A percentile compares a stretch with the other conserved stretches of the same genome.
Conservation (phyloP, 2,329 filamentous ascomycete genomes). For the Biscogniauxia mediterranea region DNA sequence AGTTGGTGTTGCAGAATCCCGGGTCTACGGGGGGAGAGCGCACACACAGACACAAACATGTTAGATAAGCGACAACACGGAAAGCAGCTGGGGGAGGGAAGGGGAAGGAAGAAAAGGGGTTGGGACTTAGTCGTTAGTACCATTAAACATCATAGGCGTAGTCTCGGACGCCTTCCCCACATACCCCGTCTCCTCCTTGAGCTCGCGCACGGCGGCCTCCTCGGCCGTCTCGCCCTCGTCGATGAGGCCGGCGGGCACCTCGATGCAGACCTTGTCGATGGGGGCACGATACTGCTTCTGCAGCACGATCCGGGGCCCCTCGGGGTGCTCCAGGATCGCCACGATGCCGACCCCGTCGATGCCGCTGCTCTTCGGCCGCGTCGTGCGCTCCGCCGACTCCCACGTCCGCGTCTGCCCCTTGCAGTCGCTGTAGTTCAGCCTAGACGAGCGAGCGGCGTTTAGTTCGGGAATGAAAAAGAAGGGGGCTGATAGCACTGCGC, state of each 20-base stretch:
- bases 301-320: slow-evolving; percentile 57
- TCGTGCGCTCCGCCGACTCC: slow-evolving; percentile 72
- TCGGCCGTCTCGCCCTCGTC: slow-evolving; percentile 62
- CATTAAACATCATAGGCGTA: slow-evolving; percentile 35
- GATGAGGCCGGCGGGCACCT: slow-evolving; percentile 63
- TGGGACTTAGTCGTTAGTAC: slow-evolving; percentile 17
- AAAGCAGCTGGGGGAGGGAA: too few species aligned
- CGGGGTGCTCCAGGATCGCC: slow-evolving; percentile 59
- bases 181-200: slow-evolving; percentile 67
- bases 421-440: slow-evolving; percentile 64
- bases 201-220: slow-evolving; percentile 60
- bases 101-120: not conserved
- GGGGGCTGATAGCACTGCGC: not conserved
- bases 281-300: slow-evolving; percentile 68
- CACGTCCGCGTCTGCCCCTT: slow-evolving; percentile 59
- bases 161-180: slow-evolving; percentile 52
- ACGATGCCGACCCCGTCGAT: slow-evolving; percentile 75
- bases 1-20: slow-evolving; percentile 65
- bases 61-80: not conserved
- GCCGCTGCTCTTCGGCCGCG: slow-evolving; percentile 57
- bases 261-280: slow-evolving; percentile 57
- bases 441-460: slow-evolving; percentile 24
- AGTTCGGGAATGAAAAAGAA: slow-evolving; percentile 5
- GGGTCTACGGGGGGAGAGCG: slow-evolving; percentile 46
- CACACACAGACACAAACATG: not conserved